Percentiles rank a stretch among this genome's conserved stretches.
Conservation (phyloP, 371 early-diverging fungal genomes). For the Phascolomyces articulosus region DNA sequence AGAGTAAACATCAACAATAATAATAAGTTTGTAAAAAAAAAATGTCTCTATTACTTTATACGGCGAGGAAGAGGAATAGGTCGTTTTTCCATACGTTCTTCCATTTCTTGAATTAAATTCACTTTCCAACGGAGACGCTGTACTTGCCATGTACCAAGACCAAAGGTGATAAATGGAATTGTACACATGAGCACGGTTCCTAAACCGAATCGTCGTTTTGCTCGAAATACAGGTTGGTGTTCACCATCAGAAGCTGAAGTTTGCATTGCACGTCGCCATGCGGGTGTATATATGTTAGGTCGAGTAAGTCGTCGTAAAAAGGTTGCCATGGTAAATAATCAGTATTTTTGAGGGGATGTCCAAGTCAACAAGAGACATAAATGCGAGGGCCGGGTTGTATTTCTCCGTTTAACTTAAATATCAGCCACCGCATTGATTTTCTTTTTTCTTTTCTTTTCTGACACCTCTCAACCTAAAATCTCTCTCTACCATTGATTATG, state of each 20-base stretch:
- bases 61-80: conserved; percentile 74
- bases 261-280: conserved; percentile 7
- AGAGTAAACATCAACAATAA: too few relatives aligned
- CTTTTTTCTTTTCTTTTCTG: not conserved
- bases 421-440: conserved; percentile 3
- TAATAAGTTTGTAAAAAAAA: too few relatives aligned
- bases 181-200: conserved; percentile 52
- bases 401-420: too few relatives aligned
- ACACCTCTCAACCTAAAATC: conserved; percentile 23
- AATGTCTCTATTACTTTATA: conserved; percentile 66
- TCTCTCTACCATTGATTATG: conserved; percentile 26
- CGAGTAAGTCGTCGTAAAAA: conserved; percentile 12
- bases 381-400: not conserved
- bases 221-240: conserved; percentile 10
- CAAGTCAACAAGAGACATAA: too few relatives aligned
- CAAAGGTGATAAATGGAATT: conserved; percentile 82
- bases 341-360: too few relatives aligned
- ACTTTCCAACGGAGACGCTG: conserved; percentile 91
- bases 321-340: conserved; percentile 4
- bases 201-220: conserved; percentile 35
- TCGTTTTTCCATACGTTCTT: conserved; percentile 64
- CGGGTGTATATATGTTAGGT: not conserved
- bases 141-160: conserved; percentile 91
- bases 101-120: conserved; percentile 72
- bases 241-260: conserved; percentile 7